Conservation (phyloP, 495 filamentous ascomycete genomes). For the Penicillium goetzii region DNA sequence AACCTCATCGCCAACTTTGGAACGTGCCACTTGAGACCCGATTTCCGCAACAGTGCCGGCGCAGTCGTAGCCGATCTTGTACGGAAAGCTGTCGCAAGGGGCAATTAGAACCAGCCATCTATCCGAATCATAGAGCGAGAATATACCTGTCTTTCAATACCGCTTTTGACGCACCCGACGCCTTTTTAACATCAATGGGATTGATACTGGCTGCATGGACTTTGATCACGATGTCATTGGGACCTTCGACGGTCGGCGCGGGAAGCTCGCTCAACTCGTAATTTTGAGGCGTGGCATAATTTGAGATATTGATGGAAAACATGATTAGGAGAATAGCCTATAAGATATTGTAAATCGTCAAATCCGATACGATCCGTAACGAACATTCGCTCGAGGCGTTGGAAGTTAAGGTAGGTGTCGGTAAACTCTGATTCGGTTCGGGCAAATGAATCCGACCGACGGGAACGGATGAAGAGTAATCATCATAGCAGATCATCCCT, state of each 20-base stretch:
- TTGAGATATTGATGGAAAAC: constrained; percentile 49
- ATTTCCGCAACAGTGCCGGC: constrained; percentile 52
- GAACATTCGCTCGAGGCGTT: not conserved
- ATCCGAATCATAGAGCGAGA: not conserved
- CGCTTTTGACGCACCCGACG: constrained; percentile 35
- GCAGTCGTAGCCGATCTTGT: constrained; percentile 48
- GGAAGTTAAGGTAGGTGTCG: not conserved
- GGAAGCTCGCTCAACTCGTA: constrained; percentile 51
- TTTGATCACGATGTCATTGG: constrained; percentile 54
- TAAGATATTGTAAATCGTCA: not conserved
- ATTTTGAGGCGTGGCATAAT: constrained; percentile 44
- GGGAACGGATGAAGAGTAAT: constrained; percentile 9
- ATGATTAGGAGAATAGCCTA: constrained; percentile 29
- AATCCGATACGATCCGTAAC: not conserved
- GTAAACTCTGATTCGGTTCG: not conserved
- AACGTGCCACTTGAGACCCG: constrained; percentile 43
- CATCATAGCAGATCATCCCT: not conserved
- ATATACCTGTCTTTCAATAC: constrained; percentile 34
- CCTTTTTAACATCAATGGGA: constrained; percentile 55
- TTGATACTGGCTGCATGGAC: constrained; percentile 54
- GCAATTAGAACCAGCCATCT: not conserved
- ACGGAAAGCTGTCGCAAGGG: constrained; percentile 39
- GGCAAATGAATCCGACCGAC: constrained; percentile 12
- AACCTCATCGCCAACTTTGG: constrained; percentile 56
- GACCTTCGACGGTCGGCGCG: constrained; percentile 8